Base-by-base conservation (phyloP, 1,284 basidiomycete species). In the Cronartium quercuum region DNA sequence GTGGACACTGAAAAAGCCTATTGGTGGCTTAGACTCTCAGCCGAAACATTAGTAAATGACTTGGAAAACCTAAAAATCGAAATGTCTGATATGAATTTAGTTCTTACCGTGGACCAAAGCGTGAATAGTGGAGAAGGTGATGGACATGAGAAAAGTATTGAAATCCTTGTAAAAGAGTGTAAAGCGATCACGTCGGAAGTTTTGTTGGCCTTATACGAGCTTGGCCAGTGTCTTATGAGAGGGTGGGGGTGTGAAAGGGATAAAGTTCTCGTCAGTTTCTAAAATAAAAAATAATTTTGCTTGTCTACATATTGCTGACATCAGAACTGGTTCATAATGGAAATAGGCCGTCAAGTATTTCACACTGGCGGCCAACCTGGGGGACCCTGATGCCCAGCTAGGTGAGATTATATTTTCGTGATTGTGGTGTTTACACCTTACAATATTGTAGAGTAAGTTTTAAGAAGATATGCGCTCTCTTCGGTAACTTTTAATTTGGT, bases 141-240 rank as follows among this genome's bases (percentile, higher is more conserved):
- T 24, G 24, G n/a, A 61, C 60, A 13, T 35, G 29, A 34, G 2
- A 61, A 12, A 42, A 29, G n/a, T 42, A 24, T 42, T 12, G 63
- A 10, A 40, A 38, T 13, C 5, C n/a, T 65, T n/a, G 2, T 24
- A 6, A 65, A 65, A 18, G 71, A 75, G 38, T 55, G 38, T 35
- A 66, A 51, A 37, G 71, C 62, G 3, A 75, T 67, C 35, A 66
- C 37, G 38, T 60, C 71, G 21, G 71, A 75, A 37, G 51, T 75
- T 34, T 66, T 66, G 51, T n/a, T 67, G 15, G 57, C 57, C 15
- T 29, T 67, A 15, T 75, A 75, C 40, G 71, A 75, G 64, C 55
- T 75, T 40, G 70, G 71, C n/a, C 71, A 75, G 55, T 75, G 71
- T 55, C 65, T 75, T 34, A 75, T 75, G 71, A 47, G 55, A 18